A percentile compares a stretch with the other conserved stretches of the same genome.
Conservation (phyloP, 208 protist species). For the Leishmania gerbilli region DNA sequence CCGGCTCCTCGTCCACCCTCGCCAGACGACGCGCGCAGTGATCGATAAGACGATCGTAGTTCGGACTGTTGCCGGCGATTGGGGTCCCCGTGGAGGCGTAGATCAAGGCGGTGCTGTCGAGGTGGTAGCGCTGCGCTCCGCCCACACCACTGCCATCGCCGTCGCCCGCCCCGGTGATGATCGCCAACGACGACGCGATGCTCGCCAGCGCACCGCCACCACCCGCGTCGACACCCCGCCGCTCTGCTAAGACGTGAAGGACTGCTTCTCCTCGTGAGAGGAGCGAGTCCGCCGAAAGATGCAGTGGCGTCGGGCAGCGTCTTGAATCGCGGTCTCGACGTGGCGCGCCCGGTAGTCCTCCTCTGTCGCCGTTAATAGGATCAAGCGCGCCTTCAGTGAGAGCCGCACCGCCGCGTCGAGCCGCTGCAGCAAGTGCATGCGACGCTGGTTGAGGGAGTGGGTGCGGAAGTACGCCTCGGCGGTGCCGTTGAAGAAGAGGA, state of each 20-base stretch:
- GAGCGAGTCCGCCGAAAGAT: constrained; percentile 27
- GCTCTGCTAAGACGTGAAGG: neutral
- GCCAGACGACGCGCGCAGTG: neutral
- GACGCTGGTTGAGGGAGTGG: constrained; percentile 37
- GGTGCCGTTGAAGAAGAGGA: constrained; percentile 48
- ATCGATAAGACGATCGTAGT: neutral
- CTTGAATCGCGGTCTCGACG: constrained; percentile 35
- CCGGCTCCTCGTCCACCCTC: neutral
- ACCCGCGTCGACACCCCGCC: neutral
- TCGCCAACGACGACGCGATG: neutral
- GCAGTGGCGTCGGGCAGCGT: constrained; percentile 23
- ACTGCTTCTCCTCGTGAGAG: neutral
- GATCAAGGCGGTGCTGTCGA: neutral
- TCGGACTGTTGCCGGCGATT: neutral
- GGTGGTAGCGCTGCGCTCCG: neutral
- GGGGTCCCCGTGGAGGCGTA: neutral
- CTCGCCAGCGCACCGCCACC: neutral
- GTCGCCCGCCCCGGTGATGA: constrained; percentile 3
- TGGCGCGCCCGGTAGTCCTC: constrained; percentile 40
- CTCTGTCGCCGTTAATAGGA: constrained; percentile 37
- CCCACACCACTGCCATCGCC: neutral
- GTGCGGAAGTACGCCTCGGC: constrained; percentile 37
- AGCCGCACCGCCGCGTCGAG: constrained; percentile 37
- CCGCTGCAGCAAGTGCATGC: constrained; percentile 32
- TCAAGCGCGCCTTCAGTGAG: constrained; percentile 34